A percentile compares a stretch with the other conserved stretches of the same genome.
These are phyloP conservation scores for Chondrostereum purpureum DNA, from an alignment of 1,284 basidiomycete genomes.

Conservation along the genomic window DNA sequence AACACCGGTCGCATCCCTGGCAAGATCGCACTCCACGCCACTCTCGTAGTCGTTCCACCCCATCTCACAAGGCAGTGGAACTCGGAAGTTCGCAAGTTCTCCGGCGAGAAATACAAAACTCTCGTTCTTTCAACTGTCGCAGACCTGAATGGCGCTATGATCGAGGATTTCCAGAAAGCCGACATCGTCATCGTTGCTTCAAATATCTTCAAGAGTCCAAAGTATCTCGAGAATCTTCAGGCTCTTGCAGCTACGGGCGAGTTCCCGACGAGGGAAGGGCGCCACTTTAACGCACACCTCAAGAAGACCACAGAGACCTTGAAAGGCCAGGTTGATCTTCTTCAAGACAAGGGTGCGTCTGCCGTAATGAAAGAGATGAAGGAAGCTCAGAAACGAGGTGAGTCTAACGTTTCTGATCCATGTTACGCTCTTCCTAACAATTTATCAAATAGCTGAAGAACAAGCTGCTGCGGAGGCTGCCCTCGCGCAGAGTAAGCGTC, in stretches of 20 bases:
- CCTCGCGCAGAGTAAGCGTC: slow-evolving; percentile 49
- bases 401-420: slow-evolving; percentile 16
- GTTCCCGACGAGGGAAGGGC: slow-evolving; percentile 66
- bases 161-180: slow-evolving; percentile 73
- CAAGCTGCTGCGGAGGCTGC: slow-evolving; percentile 38
- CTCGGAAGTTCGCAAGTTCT: slow-evolving; percentile 82
- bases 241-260: slow-evolving; percentile 61
- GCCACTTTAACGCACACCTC: slow-evolving; percentile 83
- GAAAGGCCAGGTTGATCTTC: slow-evolving; percentile 57
- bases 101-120: slow-evolving; percentile 57
- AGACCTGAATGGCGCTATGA: slow-evolving; percentile 71
- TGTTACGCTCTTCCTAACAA: slow-evolving; percentile 10
- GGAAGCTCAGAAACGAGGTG: slow-evolving; percentile 53
- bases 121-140: slow-evolving; percentile 67
- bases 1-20: slow-evolving; percentile 47
- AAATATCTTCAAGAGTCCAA: slow-evolving; percentile 73
- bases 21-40: slow-evolving; percentile 72
- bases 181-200: slow-evolving; percentile 88
- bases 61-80: slow-evolving; percentile 90
- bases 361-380: slow-evolving; percentile 59
- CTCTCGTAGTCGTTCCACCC: slow-evolving; percentile 83
- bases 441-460: slow-evolving; percentile 36
- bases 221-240: slow-evolving; percentile 74
- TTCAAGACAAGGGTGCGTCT: slow-evolving; percentile 56
- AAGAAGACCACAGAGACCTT: slow-evolving; percentile 56